Base-by-base conservation (phyloP, 2,329 filamentous ascomycete genomes). In the Dactylellina cionopaga region DNA sequence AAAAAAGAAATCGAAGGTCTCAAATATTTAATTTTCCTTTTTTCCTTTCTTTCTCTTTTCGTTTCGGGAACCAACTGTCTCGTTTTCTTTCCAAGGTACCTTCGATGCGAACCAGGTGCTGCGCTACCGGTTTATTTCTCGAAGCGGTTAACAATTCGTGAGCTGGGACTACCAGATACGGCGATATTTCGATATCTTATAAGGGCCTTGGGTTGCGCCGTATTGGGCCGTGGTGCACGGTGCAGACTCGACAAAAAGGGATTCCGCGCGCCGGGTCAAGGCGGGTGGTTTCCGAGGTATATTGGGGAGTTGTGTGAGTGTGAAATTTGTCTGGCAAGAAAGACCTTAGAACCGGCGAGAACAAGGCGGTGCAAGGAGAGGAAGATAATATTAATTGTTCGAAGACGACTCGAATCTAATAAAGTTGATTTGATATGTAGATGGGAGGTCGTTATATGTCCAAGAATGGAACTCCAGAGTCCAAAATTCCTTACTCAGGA, bases 41-140 rank as follows among this genome's bases (percentile, higher is more conserved):
- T 35, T 35, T 6, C 31, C 13, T 35, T 13, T 13, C 31, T 6
- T 13, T 35, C 31, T 13, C 7, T 6, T 35, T 13, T 35, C 17
- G 41, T 22, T 27, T 37, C n/a, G n/a, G 31, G 25, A 17, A 51
- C n/a, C n/a, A n/a, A n/a, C 27, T 29, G 27, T 59, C 22, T 60
- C 31, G 27, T 13, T n/a, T n/a, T 37, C 46, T 39, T 39, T 33
- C 55, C 46, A 35, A 46, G 58, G 65, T 55, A 51, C 33, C 31
- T 33, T 71, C 66, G 66, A 71, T 71, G 66, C 66, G 66, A 71
- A 25, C 33, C 51, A 35, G 56, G 66, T 71, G 46, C 19, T 71
- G 31, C 51, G 44, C 25, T 71, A 62, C 66, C 58, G 56, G 58
- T 51, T 56, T 35, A 31, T 58, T 44, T 43, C 58, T 63, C 54